Conservation (phyloP, 805 yeast species). For the Pichia insulana region DNA sequence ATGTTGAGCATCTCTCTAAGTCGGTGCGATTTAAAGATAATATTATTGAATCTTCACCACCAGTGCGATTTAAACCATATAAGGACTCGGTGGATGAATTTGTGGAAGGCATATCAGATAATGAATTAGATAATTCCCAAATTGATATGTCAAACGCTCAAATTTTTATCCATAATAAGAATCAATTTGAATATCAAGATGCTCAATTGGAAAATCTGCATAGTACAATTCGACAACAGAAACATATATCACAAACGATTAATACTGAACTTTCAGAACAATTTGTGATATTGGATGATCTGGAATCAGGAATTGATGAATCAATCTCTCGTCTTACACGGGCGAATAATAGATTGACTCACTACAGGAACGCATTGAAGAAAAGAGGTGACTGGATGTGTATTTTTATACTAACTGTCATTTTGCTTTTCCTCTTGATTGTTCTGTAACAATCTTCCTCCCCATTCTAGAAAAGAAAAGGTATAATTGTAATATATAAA, state of each 20-base stretch:
- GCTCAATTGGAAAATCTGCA: conserved; percentile 32
- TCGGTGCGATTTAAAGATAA: not conserved
- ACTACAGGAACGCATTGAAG: conserved; percentile 33
- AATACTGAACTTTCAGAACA: conserved; percentile 41
- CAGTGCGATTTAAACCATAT: not conserved
- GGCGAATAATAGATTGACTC: conserved; percentile 33
- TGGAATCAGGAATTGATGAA: conserved; percentile 38
- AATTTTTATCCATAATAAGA: conserved; percentile 33
- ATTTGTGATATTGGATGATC: conserved; percentile 38
- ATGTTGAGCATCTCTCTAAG: not conserved
- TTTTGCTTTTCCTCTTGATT: conserved; percentile 36
- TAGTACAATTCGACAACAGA: conserved; percentile 35
- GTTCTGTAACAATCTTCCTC: conserved; percentile 25
- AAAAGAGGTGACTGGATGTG: conserved; percentile 44
- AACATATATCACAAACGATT: conserved; percentile 37
- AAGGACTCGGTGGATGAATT: conserved; percentile 1
- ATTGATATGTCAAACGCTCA: conserved; percentile 22
- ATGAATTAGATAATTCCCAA: conserved; percentile 1
- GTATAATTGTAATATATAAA: not conserved
- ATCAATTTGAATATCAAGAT: conserved; percentile 40
- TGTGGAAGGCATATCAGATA: not conserved
- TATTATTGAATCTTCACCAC: conserved; percentile 3
- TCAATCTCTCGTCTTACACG: conserved; percentile 33
- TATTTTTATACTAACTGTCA: conserved; percentile 34
- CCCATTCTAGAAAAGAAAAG: not conserved